These are phyloP conservation scores for Ganoderma sinense DNA, from an alignment of 1,284 basidiomycete species.

Conservation along the genomic window DNA sequence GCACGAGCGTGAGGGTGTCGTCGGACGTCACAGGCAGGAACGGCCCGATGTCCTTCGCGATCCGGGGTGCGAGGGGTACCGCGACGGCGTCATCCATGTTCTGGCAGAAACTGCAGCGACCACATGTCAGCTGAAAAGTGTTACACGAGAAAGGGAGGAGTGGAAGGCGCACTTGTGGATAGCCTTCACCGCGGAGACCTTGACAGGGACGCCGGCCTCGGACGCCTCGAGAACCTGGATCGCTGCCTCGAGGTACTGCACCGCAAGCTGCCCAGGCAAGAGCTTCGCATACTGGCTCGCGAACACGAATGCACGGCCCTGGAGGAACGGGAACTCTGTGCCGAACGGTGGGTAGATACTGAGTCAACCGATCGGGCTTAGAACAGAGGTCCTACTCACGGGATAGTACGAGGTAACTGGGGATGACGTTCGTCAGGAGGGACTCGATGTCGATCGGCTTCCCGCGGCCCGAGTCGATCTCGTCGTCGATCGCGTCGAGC, in stretches of 20 bases:
- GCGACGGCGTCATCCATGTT: conserved; percentile 66
- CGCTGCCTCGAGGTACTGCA: conserved; percentile 88
- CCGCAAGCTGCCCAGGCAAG: conserved; percentile 75
- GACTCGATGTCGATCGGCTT: conserved; percentile 81
- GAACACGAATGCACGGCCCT: conserved; percentile 95
- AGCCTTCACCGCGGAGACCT: conserved; percentile 93
- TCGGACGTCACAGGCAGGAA: conserved; percentile 84
- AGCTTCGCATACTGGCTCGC: conserved; percentile 88
- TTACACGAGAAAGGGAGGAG: not conserved
- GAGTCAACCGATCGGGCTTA: not conserved
- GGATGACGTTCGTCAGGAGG: conserved; percentile 82
- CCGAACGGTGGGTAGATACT: not conserved
- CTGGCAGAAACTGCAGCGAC: conserved; percentile 66
- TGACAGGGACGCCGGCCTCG: conserved; percentile 83
- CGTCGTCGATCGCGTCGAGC: conserved; percentile 79
- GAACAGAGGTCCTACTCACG: conserved; percentile 49
- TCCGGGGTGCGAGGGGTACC: conserved; percentile 71
- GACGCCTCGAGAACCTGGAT: conserved; percentile 83
- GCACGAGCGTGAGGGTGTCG: conserved; percentile 89
- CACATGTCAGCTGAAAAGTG: not conserved
- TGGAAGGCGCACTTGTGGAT: conserved; percentile 77
- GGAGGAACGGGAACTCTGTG: conserved; percentile 87
- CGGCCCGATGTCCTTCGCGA: conserved; percentile 87
- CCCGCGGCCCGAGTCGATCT: conserved; percentile 64
- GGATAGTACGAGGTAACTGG: conserved; percentile 72